Percentiles rank a stretch among this genome's conserved stretches.
These are phyloP conservation scores for Carex arenaria DNA, from an alignment of 202 grass and related monocot genomes.

Conservation along the genomic window DNA sequence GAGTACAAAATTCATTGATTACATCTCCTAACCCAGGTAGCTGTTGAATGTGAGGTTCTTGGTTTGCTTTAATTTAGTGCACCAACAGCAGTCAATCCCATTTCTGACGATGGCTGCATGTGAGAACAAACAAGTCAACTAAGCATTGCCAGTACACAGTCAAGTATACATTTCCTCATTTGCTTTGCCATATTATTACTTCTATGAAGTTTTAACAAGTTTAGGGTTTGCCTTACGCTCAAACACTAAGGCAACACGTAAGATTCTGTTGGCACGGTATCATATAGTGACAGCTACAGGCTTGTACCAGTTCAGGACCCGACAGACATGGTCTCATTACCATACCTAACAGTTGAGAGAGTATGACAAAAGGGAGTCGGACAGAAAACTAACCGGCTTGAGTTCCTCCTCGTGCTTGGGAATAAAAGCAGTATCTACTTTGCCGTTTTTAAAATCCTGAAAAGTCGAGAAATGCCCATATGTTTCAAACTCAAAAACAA, in stretches of 20 bases:
- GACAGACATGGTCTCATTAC: neutral
- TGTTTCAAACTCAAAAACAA: neutral
- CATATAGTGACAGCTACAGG: neutral
- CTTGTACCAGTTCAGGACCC: neutral
- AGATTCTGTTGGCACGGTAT: neutral
- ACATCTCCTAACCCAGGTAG: slow-evolving; percentile 17
- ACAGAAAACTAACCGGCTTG: slow-evolving; percentile 33
- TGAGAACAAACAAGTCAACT: slow-evolving; percentile 5
- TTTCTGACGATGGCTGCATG: slow-evolving; percentile 8
- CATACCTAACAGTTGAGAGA: neutral
- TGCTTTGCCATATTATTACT: neutral
- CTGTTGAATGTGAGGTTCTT: neutral
- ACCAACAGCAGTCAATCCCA: slow-evolving; percentile 9
- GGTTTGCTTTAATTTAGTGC: neutral
- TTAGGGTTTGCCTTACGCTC: neutral
- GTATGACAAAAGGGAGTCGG: neutral
- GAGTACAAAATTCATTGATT: neutral
- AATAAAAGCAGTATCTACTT: slow-evolving; percentile 46
- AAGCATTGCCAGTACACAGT: neutral
- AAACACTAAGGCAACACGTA: neutral
- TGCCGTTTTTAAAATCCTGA: slow-evolving; percentile 45
- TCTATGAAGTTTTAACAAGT: neutral
- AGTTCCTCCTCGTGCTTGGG: slow-evolving; percentile 47
- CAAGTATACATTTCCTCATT: neutral
- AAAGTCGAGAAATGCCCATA: neutral